Conservation (phyloP, 2,329 filamentous ascomycete genomes). For the Lithohypha guttulata region DNA sequence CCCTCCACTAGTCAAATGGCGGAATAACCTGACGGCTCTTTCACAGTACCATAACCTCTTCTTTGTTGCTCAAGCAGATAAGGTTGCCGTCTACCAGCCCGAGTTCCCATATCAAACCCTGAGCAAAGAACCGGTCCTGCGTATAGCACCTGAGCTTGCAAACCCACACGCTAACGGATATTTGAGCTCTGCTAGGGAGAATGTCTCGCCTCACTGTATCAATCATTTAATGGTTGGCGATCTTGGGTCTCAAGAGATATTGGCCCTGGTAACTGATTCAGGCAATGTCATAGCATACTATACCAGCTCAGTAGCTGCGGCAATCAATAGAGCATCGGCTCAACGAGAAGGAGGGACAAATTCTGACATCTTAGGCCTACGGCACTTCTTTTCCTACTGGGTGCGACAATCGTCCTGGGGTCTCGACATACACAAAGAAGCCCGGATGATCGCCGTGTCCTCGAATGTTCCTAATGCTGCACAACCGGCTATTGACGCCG, state of each 20-base stretch:
- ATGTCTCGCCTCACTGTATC: constrained; percentile 44
- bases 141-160: constrained; percentile 33
- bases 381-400: constrained; percentile 61
- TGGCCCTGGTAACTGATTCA: constrained; percentile 60
- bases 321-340: constrained; percentile 29
- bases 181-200: constrained; percentile 33
- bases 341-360: constrained; percentile 19
- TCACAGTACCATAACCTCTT: constrained; percentile 39
- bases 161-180: constrained; percentile 39
- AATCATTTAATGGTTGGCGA: constrained; percentile 61
- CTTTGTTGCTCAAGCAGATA: constrained; percentile 32
- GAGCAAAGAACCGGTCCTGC: constrained; percentile 29
- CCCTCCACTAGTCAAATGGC: constrained; percentile 30
- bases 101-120: constrained; percentile 31
- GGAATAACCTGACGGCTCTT: constrained; percentile 37
- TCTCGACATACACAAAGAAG: constrained; percentile 65
- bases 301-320: constrained; percentile 41
- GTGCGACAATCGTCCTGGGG: constrained; percentile 81
- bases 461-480: constrained; percentile 48
- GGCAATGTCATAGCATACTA: constrained; percentile 66
- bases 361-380: constrained; percentile 27
- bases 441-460: constrained; percentile 76
- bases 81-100: constrained; percentile 37
- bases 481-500: constrained; percentile 13
- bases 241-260: constrained; percentile 57